Evolutionary conservation across 352 stramenopile genomes (phyloP), one percentile per base, ranked within the genome.

Genomic region (Phytophthora boehmeriae): DNA sequence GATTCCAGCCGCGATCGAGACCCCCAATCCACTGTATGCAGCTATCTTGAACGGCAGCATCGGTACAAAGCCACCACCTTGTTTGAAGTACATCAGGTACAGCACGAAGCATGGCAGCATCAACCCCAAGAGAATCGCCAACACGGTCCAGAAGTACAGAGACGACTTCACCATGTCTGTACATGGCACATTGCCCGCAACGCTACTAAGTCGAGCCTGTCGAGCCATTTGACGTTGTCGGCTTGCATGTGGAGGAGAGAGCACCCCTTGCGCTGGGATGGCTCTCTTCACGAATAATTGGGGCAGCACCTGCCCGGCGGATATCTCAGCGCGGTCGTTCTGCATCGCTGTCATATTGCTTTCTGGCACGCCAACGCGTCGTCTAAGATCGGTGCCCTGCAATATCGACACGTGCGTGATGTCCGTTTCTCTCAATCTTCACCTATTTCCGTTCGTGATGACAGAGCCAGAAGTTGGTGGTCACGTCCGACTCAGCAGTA

Each of bases 61-160:
- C 5, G 82, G 78, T 4, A 78, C 69, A 19, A 91, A 71, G 23
- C 75, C 67, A 1, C 77, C 80, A 27, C 84, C 83, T 6, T 82
- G 68, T 51, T 89, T 75, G 44, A 88, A 83, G 54, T 80, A 90
- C 19, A 87, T 59, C 14, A 84, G 58, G 25, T 88, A 91, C 27
- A 90, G 35, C 0, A 83, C 80, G n/a, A 88, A 62, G 6, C 59
- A 82, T 4, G 86, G 52, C 23, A 88, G 44, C 1, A 74, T 48
- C 11, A 91, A 22, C 0, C 78, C 78, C 10, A 87, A 71, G 11
- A 86, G 45, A 38, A 79, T 85, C 17, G 83, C 70, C 25, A 86
- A 36, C 19, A 86, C 68, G 0, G 70, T 78, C 76, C 80, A 89
- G 5, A 59, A 66, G 44, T 91, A 91, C 28, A 90, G 56, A 13